Evolutionary conservation across 768 basidiomycete species (phyloP).

Genomic region (Tylopilus balloui): DNA sequence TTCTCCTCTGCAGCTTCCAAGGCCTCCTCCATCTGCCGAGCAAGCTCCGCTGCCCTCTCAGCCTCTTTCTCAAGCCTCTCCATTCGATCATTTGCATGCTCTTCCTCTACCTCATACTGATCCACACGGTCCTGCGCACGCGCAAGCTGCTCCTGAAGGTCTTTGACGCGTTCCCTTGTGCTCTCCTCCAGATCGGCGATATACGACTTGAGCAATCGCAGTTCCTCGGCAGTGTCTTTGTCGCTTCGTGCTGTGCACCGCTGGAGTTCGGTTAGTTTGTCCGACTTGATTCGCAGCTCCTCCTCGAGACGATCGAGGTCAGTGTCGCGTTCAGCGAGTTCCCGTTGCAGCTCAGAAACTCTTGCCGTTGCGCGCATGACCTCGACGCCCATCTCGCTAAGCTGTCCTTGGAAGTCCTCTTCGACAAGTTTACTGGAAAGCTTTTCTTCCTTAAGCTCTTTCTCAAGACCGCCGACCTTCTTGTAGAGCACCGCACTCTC

Average conservation of each 20-base stretch:
- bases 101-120: conserved; percentile 41
- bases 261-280: conserved; percentile 23
- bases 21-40: conserved; percentile 69
- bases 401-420: conserved; percentile 36
- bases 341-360: conserved; percentile 42
- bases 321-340: conserved; percentile 38
- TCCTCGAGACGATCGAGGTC: conserved; percentile 32
- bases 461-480: conserved; percentile 52
- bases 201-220: conserved; percentile 44
- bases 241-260: conserved; percentile 24
- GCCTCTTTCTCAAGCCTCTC: conserved; percentile 51
- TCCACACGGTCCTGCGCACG: conserved; percentile 43
- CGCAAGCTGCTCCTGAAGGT: conserved; percentile 53
- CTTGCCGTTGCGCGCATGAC: conserved; percentile 31
- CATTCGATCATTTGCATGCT: conserved; percentile 45
- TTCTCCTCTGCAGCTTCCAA: conserved; percentile 70
- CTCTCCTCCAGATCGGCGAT: conserved; percentile 58
- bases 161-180: conserved; percentile 46
- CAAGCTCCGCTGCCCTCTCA: conserved; percentile 50
- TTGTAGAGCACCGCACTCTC: conserved; percentile 51
- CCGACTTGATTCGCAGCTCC: conserved; percentile 39
- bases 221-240: conserved; percentile 27
- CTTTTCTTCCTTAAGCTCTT: conserved; percentile 51
- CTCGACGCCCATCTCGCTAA: conserved; percentile 29
- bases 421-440: conserved; percentile 36